Base-by-base conservation (phyloP, 73 alveolate species). In the Blepharisma japonicum region DNA sequence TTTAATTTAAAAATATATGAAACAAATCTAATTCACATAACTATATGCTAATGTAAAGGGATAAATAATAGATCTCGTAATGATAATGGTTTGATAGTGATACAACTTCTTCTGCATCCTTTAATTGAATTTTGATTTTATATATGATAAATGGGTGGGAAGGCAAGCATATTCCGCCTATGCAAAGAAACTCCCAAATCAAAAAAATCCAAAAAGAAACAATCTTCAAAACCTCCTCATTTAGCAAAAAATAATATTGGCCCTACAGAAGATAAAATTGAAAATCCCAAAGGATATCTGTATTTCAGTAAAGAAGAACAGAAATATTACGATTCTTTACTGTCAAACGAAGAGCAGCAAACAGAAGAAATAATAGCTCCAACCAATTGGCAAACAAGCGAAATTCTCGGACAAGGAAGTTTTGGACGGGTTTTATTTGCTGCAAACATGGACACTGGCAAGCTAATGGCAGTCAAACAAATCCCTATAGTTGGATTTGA, bases 391-490 rank as follows among this genome's bases (percentile, higher is more conserved):
- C 56, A 47, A 45, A 45, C 56, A 14, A 47, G 80, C 5, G 80
- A 70, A 70, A 70, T 47, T 3, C 70, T 70, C 27, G 93, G 93
- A 25, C 80, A 82, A 45, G 98, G 98, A 23, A 56, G 90, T 5
- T 92, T 79, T 81, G 98, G 98, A 53, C 85, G 81, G 55, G 98
- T 92, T 11, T 88, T 55, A 76, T 25, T 79, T 71, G 82, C 84
- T 50, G 48, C 68, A 55, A 74, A 90, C 72, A 39, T 53, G 68
- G 87, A 86, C 9, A 86, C 81, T 21, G 92, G 92, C 23, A 56
- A 77, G 53, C 66, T 86, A 7, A 80, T 85, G 78, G 95, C 92
- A 25, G 81, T 88, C 18, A 88, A 85, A 68, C 56, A 82, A 51
- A 78, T 85, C 42, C 86, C 86, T 8, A 71, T 85, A 55, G 49